Percentiles rank a stretch among this genome's conserved stretches.
Evolutionary conservation across 371 early-diverging fungal genomes (phyloP).

Genomic region (Thermomucor indicae-seudaticae): DNA sequence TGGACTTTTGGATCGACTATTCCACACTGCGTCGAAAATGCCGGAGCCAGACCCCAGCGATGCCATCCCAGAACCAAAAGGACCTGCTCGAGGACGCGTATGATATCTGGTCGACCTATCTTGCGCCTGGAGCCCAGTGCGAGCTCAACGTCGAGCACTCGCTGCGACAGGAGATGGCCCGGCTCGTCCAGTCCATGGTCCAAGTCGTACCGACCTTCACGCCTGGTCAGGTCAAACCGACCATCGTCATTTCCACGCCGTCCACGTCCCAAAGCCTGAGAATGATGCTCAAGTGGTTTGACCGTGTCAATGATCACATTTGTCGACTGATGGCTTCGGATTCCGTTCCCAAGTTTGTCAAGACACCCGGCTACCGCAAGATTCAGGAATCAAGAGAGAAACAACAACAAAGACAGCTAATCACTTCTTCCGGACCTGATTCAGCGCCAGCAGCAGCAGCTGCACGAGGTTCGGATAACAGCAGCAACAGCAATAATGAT

Average conservation of each 20-base stretch:
- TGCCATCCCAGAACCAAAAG: constrained; percentile 27
- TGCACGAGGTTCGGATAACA: not conserved
- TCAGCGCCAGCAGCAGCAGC: constrained; percentile 1
- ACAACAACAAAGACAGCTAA: no score
- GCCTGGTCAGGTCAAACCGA: constrained; percentile 30
- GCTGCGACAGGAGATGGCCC: constrained; percentile 42
- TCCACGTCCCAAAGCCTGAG: constrained; percentile 35
- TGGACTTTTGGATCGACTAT: constrained; percentile 66
- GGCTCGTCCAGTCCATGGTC: constrained; percentile 40
- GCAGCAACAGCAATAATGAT: not conserved
- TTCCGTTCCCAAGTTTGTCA: constrained; percentile 76
- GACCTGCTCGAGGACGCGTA: constrained; percentile 57
- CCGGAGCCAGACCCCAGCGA: constrained; percentile 31
- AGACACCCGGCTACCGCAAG: constrained; percentile 58
- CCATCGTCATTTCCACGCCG: constrained; percentile 33
- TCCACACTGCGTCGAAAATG: constrained; percentile 33
- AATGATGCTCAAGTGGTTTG: constrained; percentile 55
- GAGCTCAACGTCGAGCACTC: constrained; percentile 60
- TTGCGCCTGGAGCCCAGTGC: constrained; percentile 47
- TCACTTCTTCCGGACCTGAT: no score
- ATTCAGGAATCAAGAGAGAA: constrained; percentile 11
- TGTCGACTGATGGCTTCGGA: constrained; percentile 76
- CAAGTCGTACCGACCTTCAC: constrained; percentile 37
- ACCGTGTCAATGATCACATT: constrained; percentile 64
- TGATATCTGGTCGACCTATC: constrained; percentile 58